These are phyloP conservation scores for Apiotrichum veenhuisii DNA, from an alignment of 1,284 basidiomycete genomes.

Conservation along the genomic window DNA sequence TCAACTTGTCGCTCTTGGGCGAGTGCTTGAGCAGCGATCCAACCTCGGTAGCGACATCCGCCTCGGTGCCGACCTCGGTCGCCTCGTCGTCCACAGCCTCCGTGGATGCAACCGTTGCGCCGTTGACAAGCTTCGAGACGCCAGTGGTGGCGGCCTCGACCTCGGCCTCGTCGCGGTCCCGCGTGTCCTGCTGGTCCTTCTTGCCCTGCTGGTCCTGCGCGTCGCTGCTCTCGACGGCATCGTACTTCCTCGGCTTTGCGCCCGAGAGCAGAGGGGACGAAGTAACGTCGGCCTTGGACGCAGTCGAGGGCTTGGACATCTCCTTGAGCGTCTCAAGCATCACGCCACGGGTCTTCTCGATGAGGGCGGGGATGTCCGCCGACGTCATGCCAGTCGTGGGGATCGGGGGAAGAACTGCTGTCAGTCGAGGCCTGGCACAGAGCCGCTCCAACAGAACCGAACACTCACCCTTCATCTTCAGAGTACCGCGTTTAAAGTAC, in stretches of 20 bases:
- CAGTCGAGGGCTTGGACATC: conserved; percentile 28
- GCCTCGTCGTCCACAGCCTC: not conserved
- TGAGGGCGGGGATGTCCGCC: conserved; percentile 50
- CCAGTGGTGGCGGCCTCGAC: not conserved
- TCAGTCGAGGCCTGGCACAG: conserved; percentile 39
- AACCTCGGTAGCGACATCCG: not conserved
- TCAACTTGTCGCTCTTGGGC: conserved; percentile 3
- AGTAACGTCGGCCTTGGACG: not conserved
- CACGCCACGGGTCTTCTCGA: conserved; percentile 46
- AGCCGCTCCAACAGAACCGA: conserved; percentile 55
- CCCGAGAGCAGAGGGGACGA: conserved; percentile 1
- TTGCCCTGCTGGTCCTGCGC: not conserved
- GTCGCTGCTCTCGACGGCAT: not conserved
- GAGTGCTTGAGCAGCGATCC: conserved; percentile 7
- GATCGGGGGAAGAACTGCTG: conserved; percentile 54
- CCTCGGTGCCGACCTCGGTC: conserved; percentile 1
- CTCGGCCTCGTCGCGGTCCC: not conserved
- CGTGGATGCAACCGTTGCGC: not conserved
- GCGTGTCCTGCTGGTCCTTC: not conserved
- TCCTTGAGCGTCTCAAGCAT: conserved; percentile 50
- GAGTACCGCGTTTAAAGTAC: conserved; percentile 71
- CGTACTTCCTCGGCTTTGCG: conserved; percentile 8
- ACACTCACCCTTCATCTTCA: conserved; percentile 75
- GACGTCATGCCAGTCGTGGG: conserved; percentile 50
- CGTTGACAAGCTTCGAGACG: too few species aligned